A percentile compares a stretch with the other conserved stretches of the same genome.
These are phyloP conservation scores for Geosmithia morbida DNA, from an alignment of 2,329 filamentous ascomycete species.

Conservation along the genomic window DNA sequence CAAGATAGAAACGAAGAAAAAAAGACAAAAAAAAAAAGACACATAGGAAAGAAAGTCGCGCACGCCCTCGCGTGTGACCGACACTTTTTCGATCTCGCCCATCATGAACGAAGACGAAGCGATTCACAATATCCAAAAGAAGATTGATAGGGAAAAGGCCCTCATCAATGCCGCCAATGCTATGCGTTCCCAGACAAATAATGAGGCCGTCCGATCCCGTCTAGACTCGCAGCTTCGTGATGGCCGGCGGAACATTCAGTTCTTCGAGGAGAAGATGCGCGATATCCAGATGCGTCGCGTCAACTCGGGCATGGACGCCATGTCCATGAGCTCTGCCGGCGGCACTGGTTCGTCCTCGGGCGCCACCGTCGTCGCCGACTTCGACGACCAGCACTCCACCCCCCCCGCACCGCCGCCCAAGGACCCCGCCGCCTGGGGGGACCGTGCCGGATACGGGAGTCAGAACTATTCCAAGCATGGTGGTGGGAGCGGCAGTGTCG, in stretches of 20 bases:
- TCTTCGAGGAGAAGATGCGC: constrained; percentile 83
- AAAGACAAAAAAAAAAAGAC: too few species aligned
- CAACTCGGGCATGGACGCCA: constrained; percentile 40
- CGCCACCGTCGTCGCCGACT: constrained; percentile 21
- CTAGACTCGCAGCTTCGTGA: constrained; percentile 92
- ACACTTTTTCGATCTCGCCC: constrained; percentile 10
- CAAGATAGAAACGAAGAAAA: too few species aligned
- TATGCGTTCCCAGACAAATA: constrained; percentile 93
- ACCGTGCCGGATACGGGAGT: constrained; percentile 51
- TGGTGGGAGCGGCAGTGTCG: constrained; percentile 16
- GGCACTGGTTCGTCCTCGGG: constrained; percentile 17
- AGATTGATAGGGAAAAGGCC: constrained; percentile 95
- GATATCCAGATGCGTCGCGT: constrained; percentile 76
- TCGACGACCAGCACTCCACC: constrained; percentile 28
- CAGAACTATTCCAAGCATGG: constrained; percentile 27
- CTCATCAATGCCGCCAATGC: constrained; percentile 87
- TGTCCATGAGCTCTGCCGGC: constrained; percentile 49
- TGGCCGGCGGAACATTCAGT: constrained; percentile 82
- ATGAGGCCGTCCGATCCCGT: constrained; percentile 77
- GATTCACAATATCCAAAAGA: constrained; percentile 73
- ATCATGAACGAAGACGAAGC: constrained; percentile 51
- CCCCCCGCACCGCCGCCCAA: constrained; percentile 60
- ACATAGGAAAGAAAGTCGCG: not conserved
- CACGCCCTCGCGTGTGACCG: not conserved
- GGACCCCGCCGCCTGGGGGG: constrained; percentile 36